Percentiles rank a stretch among this genome's conserved stretches.
phyloP scores from a whole-genome alignment of 805 yeast species.

The Candida germanica region DNA sequence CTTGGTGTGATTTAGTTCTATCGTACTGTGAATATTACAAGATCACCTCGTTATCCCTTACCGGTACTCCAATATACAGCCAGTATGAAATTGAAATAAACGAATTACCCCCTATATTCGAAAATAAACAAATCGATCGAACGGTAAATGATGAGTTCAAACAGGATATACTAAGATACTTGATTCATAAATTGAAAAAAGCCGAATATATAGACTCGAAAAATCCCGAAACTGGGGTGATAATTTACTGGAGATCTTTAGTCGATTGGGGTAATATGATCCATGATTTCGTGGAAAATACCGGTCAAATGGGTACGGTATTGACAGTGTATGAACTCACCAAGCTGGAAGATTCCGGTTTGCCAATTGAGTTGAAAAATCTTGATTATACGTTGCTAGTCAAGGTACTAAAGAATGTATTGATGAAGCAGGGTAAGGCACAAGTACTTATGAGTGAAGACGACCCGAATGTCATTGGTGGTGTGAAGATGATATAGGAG shows the following conservation, averaged over 20 bases:
- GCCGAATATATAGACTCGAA: conserved; percentile 54
- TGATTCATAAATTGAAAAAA: conserved; percentile 50
- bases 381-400: conserved; percentile 57
- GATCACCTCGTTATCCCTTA: conserved; percentile 30
- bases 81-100: conserved; percentile 20
- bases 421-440: conserved; percentile 70
- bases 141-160: conserved; percentile 53
- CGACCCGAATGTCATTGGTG: conserved; percentile 55
- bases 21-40: conserved; percentile 55
- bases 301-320: conserved; percentile 76
- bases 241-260: conserved; percentile 57
- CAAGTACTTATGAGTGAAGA: conserved; percentile 66
- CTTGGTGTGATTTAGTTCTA: conserved; percentile 70
- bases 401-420: conserved; percentile 47
- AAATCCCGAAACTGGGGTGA: conserved; percentile 65
- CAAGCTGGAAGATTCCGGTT: conserved; percentile 55
- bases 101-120: conserved; percentile 42
- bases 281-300: conserved; percentile 46
- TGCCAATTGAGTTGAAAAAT: conserved; percentile 56
- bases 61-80: conserved; percentile 27
- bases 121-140: conserved; percentile 51
- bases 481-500: conserved; percentile 62
- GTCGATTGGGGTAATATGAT: conserved; percentile 37
- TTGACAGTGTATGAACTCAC: conserved; percentile 80
- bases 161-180: conserved; percentile 50